phyloP scores from a whole-genome alignment of 2,329 filamentous ascomycete species.

The Sclerotinia spermophila region DNA sequence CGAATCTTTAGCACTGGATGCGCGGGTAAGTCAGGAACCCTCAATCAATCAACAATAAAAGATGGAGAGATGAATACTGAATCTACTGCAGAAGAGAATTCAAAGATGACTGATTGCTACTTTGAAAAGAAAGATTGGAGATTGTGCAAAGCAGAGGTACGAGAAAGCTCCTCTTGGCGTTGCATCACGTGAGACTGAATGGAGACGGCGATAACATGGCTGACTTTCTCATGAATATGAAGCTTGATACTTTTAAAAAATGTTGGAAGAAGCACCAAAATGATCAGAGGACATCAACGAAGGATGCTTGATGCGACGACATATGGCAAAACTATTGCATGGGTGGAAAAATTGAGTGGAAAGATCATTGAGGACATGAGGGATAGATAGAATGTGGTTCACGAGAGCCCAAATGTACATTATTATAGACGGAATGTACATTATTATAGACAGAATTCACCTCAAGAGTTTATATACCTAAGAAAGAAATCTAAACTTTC shows the following conservation, averaged over 20 bases:
- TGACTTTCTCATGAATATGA: slow-evolving; percentile 19
- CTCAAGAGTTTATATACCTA: no score
- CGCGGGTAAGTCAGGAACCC: slow-evolving; percentile 57
- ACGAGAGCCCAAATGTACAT: background rate
- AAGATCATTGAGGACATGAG: background rate
- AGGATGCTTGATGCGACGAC: slow-evolving; percentile 65
- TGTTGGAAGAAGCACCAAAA: slow-evolving; percentile 94
- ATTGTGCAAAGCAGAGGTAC: slow-evolving; percentile 78
- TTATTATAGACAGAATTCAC: background rate
- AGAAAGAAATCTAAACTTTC: no score
- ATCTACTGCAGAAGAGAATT: slow-evolving; percentile 67
- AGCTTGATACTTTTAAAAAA: slow-evolving; percentile 87
- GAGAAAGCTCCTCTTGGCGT: slow-evolving; percentile 26
- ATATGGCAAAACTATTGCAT: background rate
- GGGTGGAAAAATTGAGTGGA: background rate
- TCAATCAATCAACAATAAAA: background rate
- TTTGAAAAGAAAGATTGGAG: slow-evolving; percentile 97
- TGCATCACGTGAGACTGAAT: slow-evolving; percentile 7
- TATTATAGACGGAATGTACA: background rate
- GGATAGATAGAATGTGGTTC: background rate
- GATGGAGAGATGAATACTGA: slow-evolving; percentile 9
- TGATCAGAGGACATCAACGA: slow-evolving; percentile 73
- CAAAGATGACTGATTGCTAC: slow-evolving; percentile 90
- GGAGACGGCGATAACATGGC: background rate
- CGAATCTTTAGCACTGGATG: slow-evolving; percentile 96